These are phyloP conservation scores for Zoysia matrella DNA, from an alignment of 202 grass and related monocot species.

Conservation along the genomic window DNA sequence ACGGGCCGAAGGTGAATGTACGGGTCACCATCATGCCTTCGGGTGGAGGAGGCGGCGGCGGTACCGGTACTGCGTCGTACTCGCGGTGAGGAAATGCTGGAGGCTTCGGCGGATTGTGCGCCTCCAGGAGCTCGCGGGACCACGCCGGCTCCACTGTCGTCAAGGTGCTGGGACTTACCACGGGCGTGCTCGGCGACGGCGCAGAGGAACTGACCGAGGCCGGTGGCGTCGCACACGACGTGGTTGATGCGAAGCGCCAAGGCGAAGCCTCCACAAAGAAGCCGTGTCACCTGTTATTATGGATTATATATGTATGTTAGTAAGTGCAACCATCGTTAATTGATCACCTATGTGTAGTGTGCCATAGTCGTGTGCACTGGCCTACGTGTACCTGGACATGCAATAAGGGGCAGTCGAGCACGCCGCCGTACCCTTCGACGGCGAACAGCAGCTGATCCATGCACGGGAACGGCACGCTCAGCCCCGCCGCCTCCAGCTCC, in stretches of 20 bases:
- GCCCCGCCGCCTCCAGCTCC: conserved; percentile 5
- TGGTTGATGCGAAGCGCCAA: conserved; percentile 48
- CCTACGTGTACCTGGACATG: conserved; percentile 41
- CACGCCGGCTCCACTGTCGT: background rate
- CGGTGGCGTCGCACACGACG: conserved; percentile 50
- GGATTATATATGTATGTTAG: background rate
- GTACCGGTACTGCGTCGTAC: no score
- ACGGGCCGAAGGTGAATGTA: no score
- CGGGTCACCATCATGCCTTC: no score
- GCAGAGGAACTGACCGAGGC: conserved; percentile 46
- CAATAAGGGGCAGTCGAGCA: conserved; percentile 44
- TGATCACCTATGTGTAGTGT: no score
- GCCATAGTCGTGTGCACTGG: no score
- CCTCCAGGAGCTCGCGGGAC: conserved; percentile 49
- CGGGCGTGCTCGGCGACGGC: conserved; percentile 31
- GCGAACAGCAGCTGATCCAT: conserved; percentile 54
- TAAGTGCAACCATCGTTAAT: no score
- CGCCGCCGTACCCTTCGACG: conserved; percentile 10
- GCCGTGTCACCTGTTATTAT: conserved; percentile 47
- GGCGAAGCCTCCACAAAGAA: conserved; percentile 56
- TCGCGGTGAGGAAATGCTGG: no score
- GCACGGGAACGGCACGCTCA: conserved; percentile 46
- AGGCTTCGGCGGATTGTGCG: no score
- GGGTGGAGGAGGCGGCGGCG: no score
- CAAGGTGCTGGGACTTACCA: background rate